phyloP scores from a whole-genome alignment of 306 rosid species.

The Sphenostylis stenocarpa region DNA sequence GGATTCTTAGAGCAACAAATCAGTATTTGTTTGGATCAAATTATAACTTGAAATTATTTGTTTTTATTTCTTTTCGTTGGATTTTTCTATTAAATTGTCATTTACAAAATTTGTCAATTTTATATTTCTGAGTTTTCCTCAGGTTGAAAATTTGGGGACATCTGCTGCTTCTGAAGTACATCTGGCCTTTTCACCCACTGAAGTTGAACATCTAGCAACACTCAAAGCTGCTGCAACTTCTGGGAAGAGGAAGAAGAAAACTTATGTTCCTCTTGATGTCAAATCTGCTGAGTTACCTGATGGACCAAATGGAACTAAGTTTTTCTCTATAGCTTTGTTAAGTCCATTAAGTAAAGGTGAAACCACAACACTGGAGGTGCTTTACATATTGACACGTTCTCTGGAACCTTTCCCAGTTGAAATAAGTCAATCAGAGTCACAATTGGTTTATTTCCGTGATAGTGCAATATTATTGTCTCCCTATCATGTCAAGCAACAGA shows the following conservation, averaged over 20 bases:
- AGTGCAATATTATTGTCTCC: conserved; percentile 86
- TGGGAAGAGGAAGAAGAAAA: conserved; percentile 80
- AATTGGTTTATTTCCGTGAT: conserved; percentile 86
- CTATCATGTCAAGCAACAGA: conserved; percentile 80
- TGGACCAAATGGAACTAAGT: conserved; percentile 86
- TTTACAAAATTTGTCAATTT: background rate
- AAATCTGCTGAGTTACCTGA: conserved; percentile 62
- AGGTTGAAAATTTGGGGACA: conserved; percentile 81
- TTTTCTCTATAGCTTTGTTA: conserved; percentile 62
- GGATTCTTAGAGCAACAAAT: conserved; percentile 1
- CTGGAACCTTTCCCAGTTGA: conserved; percentile 92
- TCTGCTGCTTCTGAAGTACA: conserved; percentile 73
- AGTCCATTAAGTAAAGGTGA: conserved; percentile 61
- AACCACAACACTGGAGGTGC: conserved; percentile 75
- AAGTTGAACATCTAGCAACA: conserved; percentile 66
- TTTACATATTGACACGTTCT: conserved; percentile 73
- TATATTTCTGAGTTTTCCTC: conserved; percentile 38
- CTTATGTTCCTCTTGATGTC: conserved; percentile 75
- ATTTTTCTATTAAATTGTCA: conserved; percentile 9
- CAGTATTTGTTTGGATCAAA: background rate
- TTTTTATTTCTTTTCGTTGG: conserved; percentile 2
- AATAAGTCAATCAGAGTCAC: conserved; percentile 90
- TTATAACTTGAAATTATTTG: background rate
- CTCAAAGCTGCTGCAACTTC: conserved; percentile 69
- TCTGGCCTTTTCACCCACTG: conserved; percentile 81